Evolutionary conservation across 768 basidiomycete species (phyloP), one percentile per base, ranked within the genome.

Genomic region (Boletellus emodensis): DNA sequence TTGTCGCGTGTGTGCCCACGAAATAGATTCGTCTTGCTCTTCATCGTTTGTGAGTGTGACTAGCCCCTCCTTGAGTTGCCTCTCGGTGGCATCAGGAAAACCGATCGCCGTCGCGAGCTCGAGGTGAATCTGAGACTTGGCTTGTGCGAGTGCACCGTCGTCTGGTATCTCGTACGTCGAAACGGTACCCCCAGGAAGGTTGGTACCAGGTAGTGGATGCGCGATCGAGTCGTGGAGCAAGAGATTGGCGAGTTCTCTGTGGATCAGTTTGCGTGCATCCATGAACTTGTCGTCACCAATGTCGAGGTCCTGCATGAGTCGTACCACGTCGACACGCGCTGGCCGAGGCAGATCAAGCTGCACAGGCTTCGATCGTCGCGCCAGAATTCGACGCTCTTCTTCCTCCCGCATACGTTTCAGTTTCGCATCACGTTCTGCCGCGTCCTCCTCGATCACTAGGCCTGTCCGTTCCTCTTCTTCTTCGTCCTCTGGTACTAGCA

Each of bases 401-500:
- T 87, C 86, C 62, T 90, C 90, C 48, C 75, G 75, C 40, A 76
- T 67, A 28, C 81, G 77, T 62, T 76, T 80, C 40, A 88, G 60
- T 49, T 80, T 77, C 2, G 85, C 88, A 66, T 98, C 95, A 13
- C 94, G 77, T 64, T 95, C 94, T 3, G 94, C 87, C 0, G 94
- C 94, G 68, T 99, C 96, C 67, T 97, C 93, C 52, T 84, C 87
- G 0, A 17, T 57, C 63, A 51, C 54, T 57, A 46, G 56, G 8
- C 46, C 55, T 20, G 44, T 56, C 11, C 35, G 49, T 12, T 60
- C 62, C 5, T 70, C 76, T 10, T 75, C 79, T 11, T 81, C 88
- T 46, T 92, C 89, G 15, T 92, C 89, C 57, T 95, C 94, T 3
- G 90, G 91, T 9, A 95, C 84, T 38, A 94, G 79, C 40, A 99